Base-by-base conservation (phyloP, 208 protist species). In the Spongospora subterranea region DNA sequence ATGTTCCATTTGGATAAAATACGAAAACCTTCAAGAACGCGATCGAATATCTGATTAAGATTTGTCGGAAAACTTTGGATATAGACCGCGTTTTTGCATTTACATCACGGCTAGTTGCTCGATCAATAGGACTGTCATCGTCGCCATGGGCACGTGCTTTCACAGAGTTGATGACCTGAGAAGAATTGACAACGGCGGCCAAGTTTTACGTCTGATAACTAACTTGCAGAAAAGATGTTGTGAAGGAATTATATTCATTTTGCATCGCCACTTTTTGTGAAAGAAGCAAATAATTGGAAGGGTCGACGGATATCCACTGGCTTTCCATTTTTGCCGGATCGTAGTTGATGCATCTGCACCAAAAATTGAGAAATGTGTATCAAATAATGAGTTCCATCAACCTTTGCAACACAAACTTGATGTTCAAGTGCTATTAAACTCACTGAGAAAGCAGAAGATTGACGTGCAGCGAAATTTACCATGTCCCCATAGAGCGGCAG, bases 1-100 rank as follows among this genome's bases (percentile, higher is more conserved):
- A 32, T 53, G 45, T 88, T 38, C 90, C 50, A 90, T 88, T 91
- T 91, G n/a, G 90, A 91, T 35, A 91, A 17, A 0, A 91, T n/a
- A 54, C 13, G 0, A 11, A 91, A 77, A 13, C 90, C 50, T n/a
- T 91, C 66, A 1, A 45, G 1, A 11, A 91, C 60, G 0, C 32
- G 11, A 45, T 91, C 43, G 66, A 90, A 91, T 24, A 77, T 46
- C 50, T 60, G 24, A 60, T 29, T 29, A 60, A 29, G 13, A 60
- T 60, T 60, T 29, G 13, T 60, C 13, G 6, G 6, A 60, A 29
- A n/a, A n/a, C n/a, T n/a, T n/a, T n/a, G n/a, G n/a, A n/a, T n/a
- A n/a, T n/a, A n/a, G n/a, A n/a, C n/a, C n/a, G n/a, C n/a, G n/a
- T n/a, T n/a, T n/a, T n/a, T n/a, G n/a, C n/a, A n/a, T n/a, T n/a